phyloP scores from a whole-genome alignment of 768 basidiomycete species.

The Lanmaoa pseudosensibilis region DNA sequence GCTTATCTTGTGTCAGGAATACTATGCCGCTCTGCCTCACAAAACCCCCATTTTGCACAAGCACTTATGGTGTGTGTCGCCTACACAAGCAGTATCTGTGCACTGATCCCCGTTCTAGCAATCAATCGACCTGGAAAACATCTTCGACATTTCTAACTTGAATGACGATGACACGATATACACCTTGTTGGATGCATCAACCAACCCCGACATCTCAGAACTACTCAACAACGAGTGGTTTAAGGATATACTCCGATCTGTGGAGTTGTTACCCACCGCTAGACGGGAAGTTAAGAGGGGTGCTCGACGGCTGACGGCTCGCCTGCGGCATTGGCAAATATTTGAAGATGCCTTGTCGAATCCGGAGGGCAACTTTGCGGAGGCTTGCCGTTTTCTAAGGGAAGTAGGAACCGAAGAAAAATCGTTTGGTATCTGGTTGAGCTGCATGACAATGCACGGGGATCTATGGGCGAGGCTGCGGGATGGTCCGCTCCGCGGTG shows the following conservation, averaged over 20 bases:
- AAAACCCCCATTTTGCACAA: slow-evolving; percentile 48
- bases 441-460: slow-evolving; percentile 61
- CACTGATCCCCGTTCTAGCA: slow-evolving; percentile 41
- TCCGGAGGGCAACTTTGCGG: slow-evolving; percentile 46
- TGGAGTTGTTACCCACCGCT: slow-evolving; percentile 31
- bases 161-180: slow-evolving; percentile 53
- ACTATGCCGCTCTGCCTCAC: slow-evolving; percentile 63
- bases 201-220: slow-evolving; percentile 64
- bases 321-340: slow-evolving; percentile 57
- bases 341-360: slow-evolving; percentile 65
- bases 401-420: slow-evolving; percentile 66
- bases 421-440: slow-evolving; percentile 71
- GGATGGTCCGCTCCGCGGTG: slow-evolving; percentile 14
- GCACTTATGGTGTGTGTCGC: slow-evolving; percentile 43
- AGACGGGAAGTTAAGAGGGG: slow-evolving; percentile 45
- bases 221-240: slow-evolving; percentile 43
- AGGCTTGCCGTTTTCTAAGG: slow-evolving; percentile 51
- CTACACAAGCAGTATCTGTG: neutral
- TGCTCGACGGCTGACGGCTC: slow-evolving; percentile 45
- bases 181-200: slow-evolving; percentile 60
- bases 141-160: slow-evolving; percentile 55
- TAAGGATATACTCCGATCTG: slow-evolving; percentile 19
- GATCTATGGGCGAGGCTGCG: slow-evolving; percentile 40
- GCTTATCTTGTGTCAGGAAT: slow-evolving; percentile 62
- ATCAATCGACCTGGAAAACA: slow-evolving; percentile 50